Evolutionary conservation across 2,329 filamentous ascomycete species (phyloP).

Genomic region (Herpotrichia juniperi): DNA sequence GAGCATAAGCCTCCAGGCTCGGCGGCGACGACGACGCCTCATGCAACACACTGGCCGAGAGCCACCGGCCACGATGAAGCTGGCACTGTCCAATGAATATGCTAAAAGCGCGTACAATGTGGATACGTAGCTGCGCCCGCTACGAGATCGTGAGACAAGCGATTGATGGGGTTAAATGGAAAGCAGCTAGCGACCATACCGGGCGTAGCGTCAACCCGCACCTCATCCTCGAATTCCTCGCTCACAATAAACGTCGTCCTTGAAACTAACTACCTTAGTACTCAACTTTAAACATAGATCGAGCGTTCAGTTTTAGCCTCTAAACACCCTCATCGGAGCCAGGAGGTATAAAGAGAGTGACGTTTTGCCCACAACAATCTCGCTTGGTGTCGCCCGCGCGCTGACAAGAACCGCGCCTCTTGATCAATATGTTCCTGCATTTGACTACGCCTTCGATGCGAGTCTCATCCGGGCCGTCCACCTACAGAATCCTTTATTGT

Average conservation of each 20-base stretch:
- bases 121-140: constrained; percentile 1
- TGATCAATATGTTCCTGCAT: constrained; percentile 1
- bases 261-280: too few species aligned
- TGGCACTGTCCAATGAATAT: constrained; percentile 12
- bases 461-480: neutral
- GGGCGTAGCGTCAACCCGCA: too few species aligned
- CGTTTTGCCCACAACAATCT: neutral
- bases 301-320: too few species aligned
- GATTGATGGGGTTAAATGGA: neutral
- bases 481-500: too few species aligned
- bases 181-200: neutral
- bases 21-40: neutral
- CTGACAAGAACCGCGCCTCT: constrained; percentile 1
- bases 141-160: constrained; percentile 1
- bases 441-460: neutral
- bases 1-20: neutral
- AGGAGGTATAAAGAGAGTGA: too few species aligned
- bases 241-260: too few species aligned
- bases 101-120: constrained; percentile 8
- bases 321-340: too few species aligned
- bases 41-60: neutral
- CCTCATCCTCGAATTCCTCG: too few species aligned
- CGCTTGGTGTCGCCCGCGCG: neutral
- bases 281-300: too few species aligned
- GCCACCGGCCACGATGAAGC: neutral